phyloP scores from a whole-genome alignment of 441 rosid genomes.

The Erysimum cheiri region DNA sequence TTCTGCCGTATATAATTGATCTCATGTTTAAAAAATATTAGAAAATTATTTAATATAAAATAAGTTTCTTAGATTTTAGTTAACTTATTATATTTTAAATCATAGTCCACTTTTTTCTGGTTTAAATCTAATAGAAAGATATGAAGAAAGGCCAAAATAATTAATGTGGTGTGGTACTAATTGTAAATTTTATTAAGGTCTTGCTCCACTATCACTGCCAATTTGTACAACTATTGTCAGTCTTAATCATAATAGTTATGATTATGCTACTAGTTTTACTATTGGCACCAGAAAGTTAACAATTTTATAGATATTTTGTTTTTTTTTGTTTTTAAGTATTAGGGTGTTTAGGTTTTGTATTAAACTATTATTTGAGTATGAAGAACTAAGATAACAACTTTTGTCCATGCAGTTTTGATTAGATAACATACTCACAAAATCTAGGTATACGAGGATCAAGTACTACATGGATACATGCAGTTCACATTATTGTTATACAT shows the following conservation, averaged over 20 bases:
- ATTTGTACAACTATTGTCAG: constrained; percentile 39
- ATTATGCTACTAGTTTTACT: constrained; percentile 1
- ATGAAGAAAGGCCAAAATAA: constrained; percentile 22
- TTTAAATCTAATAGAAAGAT: constrained; percentile 10
- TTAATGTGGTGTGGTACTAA: constrained; percentile 47
- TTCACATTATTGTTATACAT: too few relatives aligned
- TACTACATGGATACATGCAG: too few relatives aligned
- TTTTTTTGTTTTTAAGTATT: not conserved
- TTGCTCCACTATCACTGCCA: constrained; percentile 47
- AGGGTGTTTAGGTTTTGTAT: not conserved
- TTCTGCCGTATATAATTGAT: not conserved
- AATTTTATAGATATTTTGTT: not conserved
- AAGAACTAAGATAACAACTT: constrained; percentile 1
- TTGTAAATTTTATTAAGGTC: constrained; percentile 38
- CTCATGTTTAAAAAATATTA: not conserved
- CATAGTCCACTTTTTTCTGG: constrained; percentile 34
- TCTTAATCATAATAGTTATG: constrained; percentile 19
- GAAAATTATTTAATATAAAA: not conserved
- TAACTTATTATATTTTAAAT: constrained; percentile 3
- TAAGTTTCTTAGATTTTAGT: not conserved
- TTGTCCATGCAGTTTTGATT: not conserved
- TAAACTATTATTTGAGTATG: not conserved
- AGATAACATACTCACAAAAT: not conserved
- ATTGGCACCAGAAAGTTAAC: constrained; percentile 1
- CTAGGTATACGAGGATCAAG: too few relatives aligned